Base-by-base conservation (phyloP, 306 rosid genomes). In the Prunus mongolica region DNA sequence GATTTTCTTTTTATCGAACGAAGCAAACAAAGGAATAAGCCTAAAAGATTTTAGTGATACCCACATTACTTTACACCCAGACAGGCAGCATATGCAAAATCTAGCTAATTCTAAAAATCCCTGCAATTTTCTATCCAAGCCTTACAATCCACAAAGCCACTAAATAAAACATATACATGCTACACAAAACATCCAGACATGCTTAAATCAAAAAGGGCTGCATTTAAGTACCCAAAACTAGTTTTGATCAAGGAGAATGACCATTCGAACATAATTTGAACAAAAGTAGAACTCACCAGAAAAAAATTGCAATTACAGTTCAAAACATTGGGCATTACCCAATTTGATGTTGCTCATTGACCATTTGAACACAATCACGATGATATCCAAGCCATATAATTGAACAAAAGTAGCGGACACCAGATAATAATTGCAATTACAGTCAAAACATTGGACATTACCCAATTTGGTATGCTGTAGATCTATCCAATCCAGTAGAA, bases 381-480 rank as follows among this genome's bases (percentile, higher is more conserved):
- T 67, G 66, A 62, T 62, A 67, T 46, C 30, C 20, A 25, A 49
- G 61, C 62, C 1, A 9, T 6, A 52, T 2, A 25, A 30, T 19
- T 28, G 44, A 62, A 62, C 67, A 62, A 24, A 62, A 27, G 12
- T 62, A 62, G 67, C 7, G 5, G n/a, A 28, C 45, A 62, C 67
- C 30, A 6, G 67, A 24, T 9, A 28, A 10, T 12, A 20, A 8
- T n/a, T 14, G 1, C 62, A 56, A 52, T 52, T 16, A 52, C 52
- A 52, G 12, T 56, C 28, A 56, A 56, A 27, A 62, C 9, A 62
- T 14, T 25, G 69, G 65, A 32, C 68, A 32, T 75, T 83, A 83
- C 86, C 86, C 81, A 76, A 83, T 83, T 66, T 83, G 84, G 76
- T 71, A 71, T 25, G 86, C 83, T 44, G 70, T 79, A 76, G 86